Evolutionary conservation across 345 rosid genomes (phyloP).

Genomic region (Sapria himalayana): DNA sequence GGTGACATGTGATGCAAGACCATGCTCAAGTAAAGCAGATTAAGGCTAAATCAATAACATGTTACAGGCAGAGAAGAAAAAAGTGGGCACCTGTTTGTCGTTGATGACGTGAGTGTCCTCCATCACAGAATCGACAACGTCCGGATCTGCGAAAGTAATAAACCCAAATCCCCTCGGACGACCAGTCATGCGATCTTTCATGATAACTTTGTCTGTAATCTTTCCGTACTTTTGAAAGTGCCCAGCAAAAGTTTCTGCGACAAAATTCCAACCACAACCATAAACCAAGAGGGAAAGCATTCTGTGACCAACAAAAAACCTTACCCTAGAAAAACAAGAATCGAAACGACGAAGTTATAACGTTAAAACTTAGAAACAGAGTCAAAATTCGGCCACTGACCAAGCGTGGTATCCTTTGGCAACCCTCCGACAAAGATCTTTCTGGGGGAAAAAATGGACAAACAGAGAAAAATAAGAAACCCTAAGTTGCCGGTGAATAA

Average conservation of each 20-base stretch:
- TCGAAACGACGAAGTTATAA: not conserved
- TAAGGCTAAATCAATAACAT: not conserved
- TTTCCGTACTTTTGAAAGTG: constrained; percentile 83
- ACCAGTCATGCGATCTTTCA: constrained; percentile 85
- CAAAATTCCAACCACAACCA: too few species aligned
- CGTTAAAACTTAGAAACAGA: constrained; percentile 11
- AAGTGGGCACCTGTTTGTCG: constrained; percentile 49
- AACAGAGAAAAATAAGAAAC: too few species aligned
- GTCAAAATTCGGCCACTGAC: constrained; percentile 21
- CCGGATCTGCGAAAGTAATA: constrained; percentile 75
- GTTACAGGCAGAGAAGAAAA: not conserved
- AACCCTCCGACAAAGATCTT: constrained; percentile 78
- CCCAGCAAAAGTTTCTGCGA: constrained; percentile 50
- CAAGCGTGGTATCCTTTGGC: constrained; percentile 58
- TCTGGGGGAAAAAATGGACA: constrained; percentile 19
- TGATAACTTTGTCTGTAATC: constrained; percentile 83
- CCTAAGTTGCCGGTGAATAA: too few species aligned
- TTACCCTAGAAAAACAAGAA: constrained; percentile 6
- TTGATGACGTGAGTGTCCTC: constrained; percentile 51
- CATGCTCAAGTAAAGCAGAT: not conserved
- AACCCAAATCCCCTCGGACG: constrained; percentile 95
- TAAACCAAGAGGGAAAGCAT: too few species aligned
- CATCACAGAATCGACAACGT: constrained; percentile 74
- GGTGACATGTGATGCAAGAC: too few species aligned
- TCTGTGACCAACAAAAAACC: constrained; percentile 12